A percentile compares a stretch with the other conserved stretches of the same genome.
These are phyloP conservation scores for Cucurbita pepo DNA, from an alignment of 306 rosid genomes.

Conservation along the genomic window DNA sequence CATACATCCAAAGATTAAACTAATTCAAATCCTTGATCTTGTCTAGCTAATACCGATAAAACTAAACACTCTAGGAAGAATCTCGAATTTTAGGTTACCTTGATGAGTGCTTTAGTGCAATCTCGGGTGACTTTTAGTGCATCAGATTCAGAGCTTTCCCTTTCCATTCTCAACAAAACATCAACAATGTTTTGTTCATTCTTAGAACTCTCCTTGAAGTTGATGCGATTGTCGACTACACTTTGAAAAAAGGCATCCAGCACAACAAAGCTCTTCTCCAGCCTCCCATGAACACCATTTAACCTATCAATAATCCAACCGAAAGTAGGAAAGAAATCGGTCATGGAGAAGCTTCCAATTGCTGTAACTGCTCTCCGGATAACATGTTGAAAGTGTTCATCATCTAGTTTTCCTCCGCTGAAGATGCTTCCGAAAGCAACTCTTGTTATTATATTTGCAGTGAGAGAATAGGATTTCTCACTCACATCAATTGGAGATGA, in stretches of 20 bases:
- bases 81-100: neutral
- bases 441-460: neutral
- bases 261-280: conserved; percentile 22
- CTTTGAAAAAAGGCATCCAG: conserved; percentile 28
- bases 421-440: conserved; percentile 14
- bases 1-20: neutral
- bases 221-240: neutral
- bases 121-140: neutral
- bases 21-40: too few species aligned
- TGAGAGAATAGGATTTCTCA: neutral
- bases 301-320: conserved; percentile 27
- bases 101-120: neutral
- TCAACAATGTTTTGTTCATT: neutral
- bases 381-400: neutral
- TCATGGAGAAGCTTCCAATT: conserved; percentile 17
- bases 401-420: neutral
- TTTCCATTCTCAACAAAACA: neutral
- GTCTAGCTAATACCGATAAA: too few species aligned
- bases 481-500: neutral
- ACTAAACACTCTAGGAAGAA: too few species aligned
- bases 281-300: conserved; percentile 6
- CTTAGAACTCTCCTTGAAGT: neutral
- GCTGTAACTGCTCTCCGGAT: neutral
- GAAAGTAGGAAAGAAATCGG: conserved; percentile 11
- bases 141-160: neutral